Evolutionary conservation across 495 filamentous ascomycete genomes (phyloP), one percentile per base, ranked within the genome.

Genomic region (Arthonia radiata): DNA sequence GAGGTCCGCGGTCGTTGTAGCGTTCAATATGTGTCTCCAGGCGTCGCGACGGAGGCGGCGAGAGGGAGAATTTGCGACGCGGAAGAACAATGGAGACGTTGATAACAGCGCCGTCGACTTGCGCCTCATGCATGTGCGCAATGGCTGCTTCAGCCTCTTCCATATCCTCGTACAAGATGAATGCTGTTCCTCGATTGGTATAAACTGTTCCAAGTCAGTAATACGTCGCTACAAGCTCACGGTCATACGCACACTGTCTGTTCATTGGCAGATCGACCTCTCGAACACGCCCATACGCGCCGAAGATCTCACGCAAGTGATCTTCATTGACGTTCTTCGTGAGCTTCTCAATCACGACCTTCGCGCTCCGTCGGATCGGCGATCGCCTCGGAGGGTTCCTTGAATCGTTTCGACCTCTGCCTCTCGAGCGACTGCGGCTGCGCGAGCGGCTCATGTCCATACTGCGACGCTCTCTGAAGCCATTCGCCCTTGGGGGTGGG

Each of bases 311-410:
- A 21, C 62, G 61, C 5, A 99, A 56, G 42, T 94, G 83, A 15
- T 57, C 61, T 37, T 80, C 79, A 27, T 73, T 82, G 36, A 99
- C 69, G 43, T 93, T 99, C 42, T 90, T 92, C 3, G 83, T 89
- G 38, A 97, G 59, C 42, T 86, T 89, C 51, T 97, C 89, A 17
- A 94, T 71, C 10, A 94, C 79, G 33, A 97, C 81, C 79, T 94
- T 38, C 18, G 24, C 15, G 25, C 17, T 21, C 26, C 13, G 9
- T n/a, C 21, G 25, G 17, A 18, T 23, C 12, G 24, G 16, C 8
- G 4, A 23, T 32, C 47, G 30, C 34, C 65, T 65, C 52, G 71
- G 71, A 15, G 65, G 60, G 38, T 65, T 73, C 41, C 50, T 51
- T 10, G 58, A 48, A 15, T 49, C 50, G 17, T 35, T 35, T 18